Percentiles rank a stretch among this genome's conserved stretches.
Evolutionary conservation across 1,284 basidiomycete genomes (phyloP).

Genomic region (Cryptococcus sp.): DNA sequence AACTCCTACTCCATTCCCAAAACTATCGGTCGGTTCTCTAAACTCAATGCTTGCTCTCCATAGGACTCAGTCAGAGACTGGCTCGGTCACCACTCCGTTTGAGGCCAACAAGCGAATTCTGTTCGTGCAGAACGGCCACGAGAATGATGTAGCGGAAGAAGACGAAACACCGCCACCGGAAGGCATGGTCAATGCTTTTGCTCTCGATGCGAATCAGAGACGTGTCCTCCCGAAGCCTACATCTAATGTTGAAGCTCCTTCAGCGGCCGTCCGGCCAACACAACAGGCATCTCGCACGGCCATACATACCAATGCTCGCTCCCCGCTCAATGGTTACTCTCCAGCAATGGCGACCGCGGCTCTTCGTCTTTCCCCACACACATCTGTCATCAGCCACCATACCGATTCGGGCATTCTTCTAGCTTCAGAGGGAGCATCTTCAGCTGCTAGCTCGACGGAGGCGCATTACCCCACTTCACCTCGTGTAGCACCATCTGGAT

Average conservation of each 20-base stretch:
- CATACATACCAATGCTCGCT: not conserved
- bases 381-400: not conserved
- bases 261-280: not conserved
- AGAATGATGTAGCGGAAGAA: conserved; percentile 1
- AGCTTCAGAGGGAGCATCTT: not conserved
- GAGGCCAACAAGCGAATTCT: conserved; percentile 16
- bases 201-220: not conserved
- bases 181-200: not conserved
- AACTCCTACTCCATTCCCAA: not conserved
- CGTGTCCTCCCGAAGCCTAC: not conserved
- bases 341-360: too few species aligned
- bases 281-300: not conserved
- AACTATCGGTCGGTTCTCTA: not conserved
- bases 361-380: conserved; percentile 1
- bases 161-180: not conserved
- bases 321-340: not conserved
- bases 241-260: not conserved
- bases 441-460: too few species aligned
- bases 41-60: conserved; percentile 1
- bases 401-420: not conserved
- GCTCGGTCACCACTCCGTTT: conserved; percentile 14
- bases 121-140: conserved; percentile 26
- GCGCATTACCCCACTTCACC: too few species aligned
- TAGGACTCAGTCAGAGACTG: conserved; percentile 9
- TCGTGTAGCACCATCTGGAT: not conserved